These are phyloP conservation scores for Tripterygium wilfordii DNA, from an alignment of 177 flowering plant genomes.

Conservation along the genomic window DNA sequence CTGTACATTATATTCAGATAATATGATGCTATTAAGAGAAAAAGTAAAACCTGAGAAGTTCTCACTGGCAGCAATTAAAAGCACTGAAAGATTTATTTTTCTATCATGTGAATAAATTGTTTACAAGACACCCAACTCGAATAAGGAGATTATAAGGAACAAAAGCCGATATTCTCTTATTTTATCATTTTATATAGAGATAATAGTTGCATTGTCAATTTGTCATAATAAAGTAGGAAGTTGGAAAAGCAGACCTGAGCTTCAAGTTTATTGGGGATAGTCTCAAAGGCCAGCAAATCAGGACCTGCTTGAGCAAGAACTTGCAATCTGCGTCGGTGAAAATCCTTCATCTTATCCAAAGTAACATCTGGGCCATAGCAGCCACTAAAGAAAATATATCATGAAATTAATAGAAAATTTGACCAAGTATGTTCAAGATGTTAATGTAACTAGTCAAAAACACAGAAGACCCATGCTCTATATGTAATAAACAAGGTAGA, in stretches of 20 bases:
- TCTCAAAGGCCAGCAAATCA: slow-evolving; percentile 87
- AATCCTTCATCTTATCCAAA: slow-evolving; percentile 76
- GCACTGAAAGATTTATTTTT: too few species aligned
- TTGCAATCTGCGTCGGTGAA: slow-evolving; percentile 77
- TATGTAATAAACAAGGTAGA: too few species aligned
- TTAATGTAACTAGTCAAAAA: too few species aligned
- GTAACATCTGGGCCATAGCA: slow-evolving; percentile 55
- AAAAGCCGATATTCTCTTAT: neutral
- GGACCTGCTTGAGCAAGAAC: slow-evolving; percentile 77
- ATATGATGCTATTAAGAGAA: neutral
- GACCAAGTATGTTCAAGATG: too few species aligned
- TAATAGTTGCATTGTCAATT: too few species aligned
- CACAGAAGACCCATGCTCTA: too few species aligned
- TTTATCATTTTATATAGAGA: too few species aligned
- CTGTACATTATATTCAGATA: slow-evolving; percentile 24
- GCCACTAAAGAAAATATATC: slow-evolving; percentile 61
- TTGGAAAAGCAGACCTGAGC: slow-evolving; percentile 54
- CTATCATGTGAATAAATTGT: too few species aligned
- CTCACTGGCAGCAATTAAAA: too few species aligned
- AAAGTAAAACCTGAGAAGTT: neutral
- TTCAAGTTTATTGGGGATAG: slow-evolving; percentile 93
- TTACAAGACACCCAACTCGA: too few species aligned
- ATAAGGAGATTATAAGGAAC: too few species aligned
- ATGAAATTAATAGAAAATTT: too few species aligned
- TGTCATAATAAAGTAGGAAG: neutral